Evolutionary conservation across 805 yeast genomes (phyloP).

Genomic region (Zygosaccharomyces lentus): DNA sequence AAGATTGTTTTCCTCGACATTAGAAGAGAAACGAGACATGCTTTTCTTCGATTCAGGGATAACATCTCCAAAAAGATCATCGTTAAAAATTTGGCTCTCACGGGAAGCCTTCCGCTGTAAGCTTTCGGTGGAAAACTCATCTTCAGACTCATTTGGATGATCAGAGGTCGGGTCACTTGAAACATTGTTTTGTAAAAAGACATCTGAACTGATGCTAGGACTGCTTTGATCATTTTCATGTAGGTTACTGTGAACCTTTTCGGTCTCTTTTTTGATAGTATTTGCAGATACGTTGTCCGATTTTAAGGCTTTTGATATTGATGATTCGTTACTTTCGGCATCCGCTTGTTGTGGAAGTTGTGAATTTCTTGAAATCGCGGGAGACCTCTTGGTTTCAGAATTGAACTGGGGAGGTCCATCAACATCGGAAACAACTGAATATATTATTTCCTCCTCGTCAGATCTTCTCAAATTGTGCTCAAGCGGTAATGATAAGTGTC

Average conservation of each 20-base stretch:
- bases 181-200: neutral
- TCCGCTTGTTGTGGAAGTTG: neutral
- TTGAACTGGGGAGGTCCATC: neutral
- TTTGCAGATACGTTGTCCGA: too few species aligned
- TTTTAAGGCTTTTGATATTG: too few species aligned
- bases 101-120: conserved; percentile 8
- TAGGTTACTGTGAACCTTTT: neutral
- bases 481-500: neutral
- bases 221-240: neutral
- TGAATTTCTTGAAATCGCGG: neutral
- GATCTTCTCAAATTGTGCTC: neutral
- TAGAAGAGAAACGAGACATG: neutral
- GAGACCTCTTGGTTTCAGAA: neutral
- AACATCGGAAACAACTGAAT: neutral
- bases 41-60: conserved; percentile 6
- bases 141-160: neutral
- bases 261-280: neutral
- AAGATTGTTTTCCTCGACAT: neutral
- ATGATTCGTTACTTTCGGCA: neutral
- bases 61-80: conserved; percentile 31
- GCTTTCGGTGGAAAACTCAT: neutral
- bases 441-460: neutral
- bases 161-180: neutral
- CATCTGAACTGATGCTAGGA: neutral
- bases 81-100: conserved; percentile 28